Evolutionary conservation across 805 yeast species (phyloP).

Genomic region (Teunomyces tritomae): DNA sequence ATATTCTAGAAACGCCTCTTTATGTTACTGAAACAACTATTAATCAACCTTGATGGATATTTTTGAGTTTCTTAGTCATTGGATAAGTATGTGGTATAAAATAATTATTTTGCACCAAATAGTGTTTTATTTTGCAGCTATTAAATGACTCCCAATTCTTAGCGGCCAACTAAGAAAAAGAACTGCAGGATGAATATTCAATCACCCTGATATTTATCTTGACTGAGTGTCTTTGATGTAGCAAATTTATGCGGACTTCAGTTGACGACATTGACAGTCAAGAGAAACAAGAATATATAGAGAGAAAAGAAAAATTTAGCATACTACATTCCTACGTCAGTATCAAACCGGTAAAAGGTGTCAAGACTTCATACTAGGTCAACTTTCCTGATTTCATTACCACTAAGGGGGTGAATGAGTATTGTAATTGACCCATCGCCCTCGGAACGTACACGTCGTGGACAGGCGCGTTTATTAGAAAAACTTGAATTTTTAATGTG

Average conservation of each 20-base stretch:
- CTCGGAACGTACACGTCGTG: background rate
- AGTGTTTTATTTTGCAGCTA: background rate
- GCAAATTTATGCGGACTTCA: too few relatives aligned
- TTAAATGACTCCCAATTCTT: background rate
- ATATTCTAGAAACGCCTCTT: background rate
- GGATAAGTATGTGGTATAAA: background rate
- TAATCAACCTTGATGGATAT: background rate
- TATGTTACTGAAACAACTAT: background rate
- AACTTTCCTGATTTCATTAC: too few relatives aligned
- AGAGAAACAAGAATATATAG: too few relatives aligned
- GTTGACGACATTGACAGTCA: too few relatives aligned
- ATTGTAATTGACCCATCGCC: background rate
- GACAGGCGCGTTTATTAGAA: slow-evolving; percentile 2
- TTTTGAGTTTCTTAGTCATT: background rate
- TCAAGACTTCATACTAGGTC: too few relatives aligned
- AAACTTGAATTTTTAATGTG: background rate
- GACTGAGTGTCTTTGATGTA: too few relatives aligned
- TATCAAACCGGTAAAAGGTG: too few relatives aligned
- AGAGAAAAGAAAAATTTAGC: too few relatives aligned
- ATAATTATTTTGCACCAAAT: background rate
- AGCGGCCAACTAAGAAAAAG: background rate
- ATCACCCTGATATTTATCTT: too few relatives aligned
- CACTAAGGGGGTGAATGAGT: background rate
- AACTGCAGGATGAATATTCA: too few relatives aligned
- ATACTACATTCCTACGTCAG: too few relatives aligned